Evolutionary conservation across 345 rosid species (phyloP), one percentile per base, ranked within the genome.

Genomic region (Gossypium thurberi): DNA sequence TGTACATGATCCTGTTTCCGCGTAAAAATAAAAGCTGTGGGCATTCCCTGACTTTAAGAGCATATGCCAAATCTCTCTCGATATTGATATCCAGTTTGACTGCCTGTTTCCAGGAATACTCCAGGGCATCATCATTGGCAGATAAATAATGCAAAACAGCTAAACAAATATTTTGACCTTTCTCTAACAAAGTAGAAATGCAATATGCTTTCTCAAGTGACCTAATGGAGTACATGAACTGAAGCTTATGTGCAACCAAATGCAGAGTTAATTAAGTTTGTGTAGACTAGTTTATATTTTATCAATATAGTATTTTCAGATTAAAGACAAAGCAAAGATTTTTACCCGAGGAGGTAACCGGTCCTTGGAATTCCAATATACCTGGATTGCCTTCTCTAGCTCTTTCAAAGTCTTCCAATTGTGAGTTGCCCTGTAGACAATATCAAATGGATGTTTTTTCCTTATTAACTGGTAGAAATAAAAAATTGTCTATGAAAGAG

Each of bases 31-130:
- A 73, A 82, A 92, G 80, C 76, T 92, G 94, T 1, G 97, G 98
- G 56, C 95, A 78, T 53, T 87, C 89, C 82, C 85, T 90, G 66
- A 82, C 97, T 84, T 88, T 89, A 57, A 94, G 97, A 81, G 97
- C 95, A 85, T 92, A 92, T n/a, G 97, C 94, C 82, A 90, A 74
- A 82, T 92, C 98, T 78, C 85, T 92, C 85, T 94, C 97, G 6
- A 94, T 89, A 72, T 92, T 92, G 68, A 90, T 74, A 78, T 94
- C 95, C 77, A 92, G 75, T 81, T 92, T 94, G 78, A 89, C 90
- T 4, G 97, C 88, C 97, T 94, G 89, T 70, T 71, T 74, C 50
- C 74, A 76, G 78, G 28, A 70, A 69, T 25, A 73, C 64, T 57
- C 40, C 42, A 64, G 72, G 62, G 12, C 28, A 42, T 71, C 23